Conservation (phyloP, 2,329 filamentous ascomycete genomes). For the Orbilia javanica region DNA sequence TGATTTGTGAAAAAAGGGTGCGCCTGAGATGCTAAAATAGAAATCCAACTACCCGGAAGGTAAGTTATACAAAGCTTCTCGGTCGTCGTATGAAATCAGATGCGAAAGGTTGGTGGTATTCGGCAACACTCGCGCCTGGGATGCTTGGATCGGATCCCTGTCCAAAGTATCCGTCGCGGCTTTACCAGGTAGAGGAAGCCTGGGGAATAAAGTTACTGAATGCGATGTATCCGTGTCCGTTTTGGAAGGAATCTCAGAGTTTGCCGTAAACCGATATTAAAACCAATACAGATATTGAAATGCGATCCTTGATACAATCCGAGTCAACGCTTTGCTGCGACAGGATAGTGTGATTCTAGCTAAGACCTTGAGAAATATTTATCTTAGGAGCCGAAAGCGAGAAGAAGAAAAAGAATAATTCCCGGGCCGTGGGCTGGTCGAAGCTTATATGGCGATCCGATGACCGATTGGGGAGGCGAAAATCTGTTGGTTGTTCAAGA, state of each 20-base stretch:
- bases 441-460: constrained; percentile 49
- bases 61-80: constrained; percentile 13
- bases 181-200: constrained; percentile 49
- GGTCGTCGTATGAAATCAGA: constrained; percentile 46
- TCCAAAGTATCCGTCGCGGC: constrained; percentile 52
- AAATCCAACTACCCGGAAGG: neutral
- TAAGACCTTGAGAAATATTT: constrained; percentile 15
- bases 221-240: constrained; percentile 24
- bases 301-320: constrained; percentile 7
- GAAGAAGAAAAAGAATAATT: constrained; percentile 28
- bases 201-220: constrained; percentile 19
- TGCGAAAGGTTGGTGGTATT: constrained; percentile 38
- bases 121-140: constrained; percentile 33
- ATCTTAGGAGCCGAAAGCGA: constrained; percentile 4
- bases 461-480: constrained; percentile 49
- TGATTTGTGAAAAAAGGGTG: neutral
- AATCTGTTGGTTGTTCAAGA: constrained; percentile 32
- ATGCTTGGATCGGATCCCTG: constrained; percentile 39
- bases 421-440: constrained; percentile 22
- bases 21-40: neutral
- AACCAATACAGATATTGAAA: constrained; percentile 1
- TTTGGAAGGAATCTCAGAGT: constrained; percentile 46
- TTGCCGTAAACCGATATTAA: constrained; percentile 2
- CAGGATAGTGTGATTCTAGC: constrained; percentile 48
- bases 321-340: constrained; percentile 41